A percentile compares a stretch with the other conserved stretches of the same genome.
phyloP scores from a whole-genome alignment of 2,329 filamentous ascomycete species.

The Penicillium italicum region DNA sequence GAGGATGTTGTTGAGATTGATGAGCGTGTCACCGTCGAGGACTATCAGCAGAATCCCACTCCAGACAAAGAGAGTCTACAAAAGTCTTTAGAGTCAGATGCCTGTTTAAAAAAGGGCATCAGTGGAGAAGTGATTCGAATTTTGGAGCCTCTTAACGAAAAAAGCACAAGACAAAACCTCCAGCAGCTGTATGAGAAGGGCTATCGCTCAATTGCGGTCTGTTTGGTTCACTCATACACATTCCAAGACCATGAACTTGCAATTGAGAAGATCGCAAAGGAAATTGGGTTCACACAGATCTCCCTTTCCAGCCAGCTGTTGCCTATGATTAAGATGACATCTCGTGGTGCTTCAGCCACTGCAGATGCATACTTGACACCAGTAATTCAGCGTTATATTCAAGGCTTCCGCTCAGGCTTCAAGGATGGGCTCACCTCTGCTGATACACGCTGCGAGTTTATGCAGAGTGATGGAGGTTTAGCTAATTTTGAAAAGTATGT shows the following conservation, averaged over 20 bases:
- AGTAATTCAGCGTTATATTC: conserved; percentile 68
- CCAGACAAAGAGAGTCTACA: background rate
- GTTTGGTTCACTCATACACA: conserved; percentile 78
- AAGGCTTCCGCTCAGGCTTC: conserved; percentile 74
- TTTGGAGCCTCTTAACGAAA: conserved; percentile 55
- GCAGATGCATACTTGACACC: conserved; percentile 73
- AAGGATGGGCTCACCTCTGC: conserved; percentile 55
- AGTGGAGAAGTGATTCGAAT: conserved; percentile 62
- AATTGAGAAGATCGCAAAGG: conserved; percentile 68
- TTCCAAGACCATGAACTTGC: conserved; percentile 76
- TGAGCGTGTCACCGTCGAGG: conserved; percentile 47
- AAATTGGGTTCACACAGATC: conserved; percentile 68
- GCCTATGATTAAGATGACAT: conserved; percentile 69
- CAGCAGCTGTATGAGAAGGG: conserved; percentile 47
- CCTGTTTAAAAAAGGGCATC: conserved; percentile 48
- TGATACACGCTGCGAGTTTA: background rate
- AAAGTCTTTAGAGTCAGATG: background rate
- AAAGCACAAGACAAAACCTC: conserved; percentile 54
- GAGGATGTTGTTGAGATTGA: conserved; percentile 25
- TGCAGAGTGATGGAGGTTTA: background rate
- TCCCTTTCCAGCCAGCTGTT: conserved; percentile 66
- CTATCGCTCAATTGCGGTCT: conserved; percentile 36
- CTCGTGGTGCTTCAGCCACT: conserved; percentile 67
- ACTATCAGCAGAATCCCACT: conserved; percentile 68
- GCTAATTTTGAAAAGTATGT: background rate